These are phyloP conservation scores for Pleurotus citrinopileatus DNA, from an alignment of 768 basidiomycete genomes.

Conservation along the genomic window DNA sequence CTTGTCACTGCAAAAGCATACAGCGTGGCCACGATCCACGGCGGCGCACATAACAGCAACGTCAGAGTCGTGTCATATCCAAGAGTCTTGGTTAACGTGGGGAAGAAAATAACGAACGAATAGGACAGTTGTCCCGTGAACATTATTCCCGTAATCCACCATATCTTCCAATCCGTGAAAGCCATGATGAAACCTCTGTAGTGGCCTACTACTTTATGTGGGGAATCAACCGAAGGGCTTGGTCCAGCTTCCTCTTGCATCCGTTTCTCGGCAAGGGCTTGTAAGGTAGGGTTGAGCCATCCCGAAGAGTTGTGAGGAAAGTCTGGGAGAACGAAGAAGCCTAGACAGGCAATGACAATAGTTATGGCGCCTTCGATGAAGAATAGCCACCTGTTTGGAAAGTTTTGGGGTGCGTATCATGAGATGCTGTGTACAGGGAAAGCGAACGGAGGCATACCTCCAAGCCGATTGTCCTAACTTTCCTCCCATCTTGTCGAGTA, in stretches of 20 bases:
- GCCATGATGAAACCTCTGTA: constrained; percentile 52
- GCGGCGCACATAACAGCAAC: constrained; percentile 52
- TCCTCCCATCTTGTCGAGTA: constrained; percentile 45
- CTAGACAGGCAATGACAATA: constrained; percentile 40
- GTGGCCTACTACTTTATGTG: constrained; percentile 36
- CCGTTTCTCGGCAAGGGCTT: constrained; percentile 51
- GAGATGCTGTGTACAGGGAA: background rate
- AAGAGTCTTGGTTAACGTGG: constrained; percentile 69
- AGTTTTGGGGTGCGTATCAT: background rate
- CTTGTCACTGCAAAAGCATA: constrained; percentile 50
- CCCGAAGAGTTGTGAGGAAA: constrained; percentile 35
- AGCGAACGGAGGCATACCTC: constrained; percentile 30
- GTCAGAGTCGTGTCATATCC: constrained; percentile 62
- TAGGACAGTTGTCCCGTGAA: constrained; percentile 48
- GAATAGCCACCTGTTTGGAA: constrained; percentile 41
- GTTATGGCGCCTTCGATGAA: constrained; percentile 45
- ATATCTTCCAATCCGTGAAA: constrained; percentile 69
- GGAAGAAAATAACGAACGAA: constrained; percentile 72
- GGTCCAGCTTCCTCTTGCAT: constrained; percentile 56
- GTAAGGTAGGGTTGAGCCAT: constrained; percentile 59
- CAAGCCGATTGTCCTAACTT: constrained; percentile 48
- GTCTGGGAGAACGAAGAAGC: constrained; percentile 47
- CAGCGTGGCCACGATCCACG: constrained; percentile 63
- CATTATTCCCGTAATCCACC: constrained; percentile 45
- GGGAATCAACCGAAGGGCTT: constrained; percentile 12